Evolutionary conservation across 305 asterid genomes (phyloP), one percentile per base, ranked within the genome.

Genomic region (Fraxinus nigra): DNA sequence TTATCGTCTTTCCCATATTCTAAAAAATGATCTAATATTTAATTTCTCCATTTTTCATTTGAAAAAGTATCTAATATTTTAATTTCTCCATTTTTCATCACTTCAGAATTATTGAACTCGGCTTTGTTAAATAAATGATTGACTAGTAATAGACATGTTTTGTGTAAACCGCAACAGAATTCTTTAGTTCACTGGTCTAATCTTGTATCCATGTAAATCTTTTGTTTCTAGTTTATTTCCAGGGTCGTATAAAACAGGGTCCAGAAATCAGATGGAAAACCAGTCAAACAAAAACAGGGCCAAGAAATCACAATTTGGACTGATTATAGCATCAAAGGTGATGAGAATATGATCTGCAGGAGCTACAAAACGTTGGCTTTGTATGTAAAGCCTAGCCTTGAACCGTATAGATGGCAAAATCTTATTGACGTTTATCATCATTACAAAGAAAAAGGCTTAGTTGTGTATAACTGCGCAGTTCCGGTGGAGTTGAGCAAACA

Each of bases 291-390:
- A 73, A 90, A 78, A 77, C 89, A 87, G 84, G 94, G 93, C 1
- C 85, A 84, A 14, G 93, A 91, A 85, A 89, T 91, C 85, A 87
- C 88, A 7, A 72, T 91, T 18, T 82, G 92, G 51, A 91, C 92
- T 2, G 91, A 91, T 82, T 88, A 91, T 81, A 83, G 40, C 84
- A 59, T 89, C 85, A 78, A 87, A 88, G 92, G 91, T 4, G 94
- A 91, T 67, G 91, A 87, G 20, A 89, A 84, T 22, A 86, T 80
- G 83, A 91, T 89, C 80, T 88, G 90, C 86, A 89, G 89, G 92
- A 91, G 92, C 87, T 91, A 91, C 89, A 91, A 89, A 67, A 91
- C 87, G 80, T 83, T 89, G 76, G 91, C 90, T 13, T 90, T 88
- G 86, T 92, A 91, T 32, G 89, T 88, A 14, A 38, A 38, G 54